Evolutionary conservation across 345 rosid genomes (phyloP), one percentile per base, ranked within the genome.

Genomic region (Litchi chinensis): DNA sequence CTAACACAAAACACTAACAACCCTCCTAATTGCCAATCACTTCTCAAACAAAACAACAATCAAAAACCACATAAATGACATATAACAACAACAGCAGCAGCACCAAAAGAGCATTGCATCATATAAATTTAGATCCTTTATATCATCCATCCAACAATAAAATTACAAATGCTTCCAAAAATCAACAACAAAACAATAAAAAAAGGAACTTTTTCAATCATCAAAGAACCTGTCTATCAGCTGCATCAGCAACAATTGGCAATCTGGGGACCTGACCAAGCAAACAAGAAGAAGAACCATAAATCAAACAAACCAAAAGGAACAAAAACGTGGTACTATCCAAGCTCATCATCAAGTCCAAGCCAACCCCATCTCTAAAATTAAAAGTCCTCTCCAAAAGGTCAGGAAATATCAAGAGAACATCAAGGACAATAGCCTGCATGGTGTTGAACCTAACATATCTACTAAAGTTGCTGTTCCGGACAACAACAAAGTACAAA

Each of bases 241-340:
- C 98, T 79, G 98, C 99, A 57, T 95, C 99, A 77, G 98, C 98
- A 64, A 96, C 98, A 86, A 96, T 87, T 26, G 99, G 99, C 91
- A 96, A 85, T 77, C 99, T 90, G 1, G 99, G 99, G 56, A 86
- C 59, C 84, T 83, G 97, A 71, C 98, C 98, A 76, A 96, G 82
- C 86, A 96, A 77, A 85, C 99, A 95, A 83, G 91, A 83, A 82
- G 93, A 88, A 18, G 95, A 92, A 41, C 97, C 98, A 81, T 93
- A 93, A 67, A 95, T 90, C 90, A 93, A 83, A 70, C 89, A 89
- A 71, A 93, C 99, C 86, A 92, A 87, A 41, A 95, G 91, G 88
- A 86, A 92, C 89, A 95, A 80, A 76, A 95, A 95, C 56, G 93
- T 94, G 11, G 99, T 92, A 80, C 98, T 93, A 79, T 96, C 99